Base-by-base conservation (phyloP, 2,329 filamentous ascomycete genomes). In the Fusarium dlaminii region DNA sequence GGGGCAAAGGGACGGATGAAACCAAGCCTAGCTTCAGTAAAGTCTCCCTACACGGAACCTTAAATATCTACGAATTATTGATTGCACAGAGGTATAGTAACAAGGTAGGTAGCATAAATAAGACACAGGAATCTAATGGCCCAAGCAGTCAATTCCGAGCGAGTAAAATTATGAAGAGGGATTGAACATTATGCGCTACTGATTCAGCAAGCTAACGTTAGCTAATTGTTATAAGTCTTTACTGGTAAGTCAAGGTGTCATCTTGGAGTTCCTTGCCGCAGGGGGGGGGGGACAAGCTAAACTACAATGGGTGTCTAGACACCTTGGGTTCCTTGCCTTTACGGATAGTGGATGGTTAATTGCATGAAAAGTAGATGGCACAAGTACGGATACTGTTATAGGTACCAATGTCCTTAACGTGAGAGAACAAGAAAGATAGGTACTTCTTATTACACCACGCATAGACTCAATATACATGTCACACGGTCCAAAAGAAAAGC, bases 211-310 rank as follows among this genome's bases (percentile, higher is more conserved):
- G 27, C 34, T 46, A 30, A 48, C 20, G 27, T 48, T 29, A 29
- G n/a, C n/a, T 24, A n/a, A 24, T 24, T 15, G 22, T 24, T 24
- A 43, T 12, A 55, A 52, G n/a, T 22, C 49, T 37, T n/a, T 30
- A 55, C 34, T 40, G 51, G 36, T 51, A 20, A 58, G 56, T 72
- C 67, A 72, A 65, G 72, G 72, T 74, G 71, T 69, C 68, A 74
- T 74, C 42, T 74, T 61, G 34, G 64, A 57, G 65, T 70, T 45
- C 61, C 66, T 74, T 60, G 39, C 37, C 39, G 56, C 63, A 68
- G 52, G 72, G 71, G 61, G 52, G 72, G 71, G 61, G 61, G 32
- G 12, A 52, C 10, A 22, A 58, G 27, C 24, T 30, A 45, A 42
- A 67, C 70, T 63, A 58, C 64, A 67, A 63, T 57, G 39, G 62